Percentiles rank a stretch among this genome's conserved stretches.
These are phyloP conservation scores for Uromyces viciae-fabae DNA, from an alignment of 1,284 basidiomycete genomes.

Conservation along the genomic window DNA sequence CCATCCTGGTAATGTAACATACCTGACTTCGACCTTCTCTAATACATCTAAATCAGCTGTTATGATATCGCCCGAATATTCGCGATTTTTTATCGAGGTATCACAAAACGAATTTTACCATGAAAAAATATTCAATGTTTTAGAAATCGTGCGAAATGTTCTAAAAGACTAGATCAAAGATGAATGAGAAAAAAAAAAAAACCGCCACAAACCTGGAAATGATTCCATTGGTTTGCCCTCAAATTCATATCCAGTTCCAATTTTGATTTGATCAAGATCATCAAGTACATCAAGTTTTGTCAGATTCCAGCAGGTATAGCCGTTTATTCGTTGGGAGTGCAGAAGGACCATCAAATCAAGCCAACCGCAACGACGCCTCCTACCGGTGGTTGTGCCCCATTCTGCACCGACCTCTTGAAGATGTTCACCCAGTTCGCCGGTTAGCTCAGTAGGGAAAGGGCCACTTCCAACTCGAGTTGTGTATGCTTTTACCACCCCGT, in stretches of 20 bases:
- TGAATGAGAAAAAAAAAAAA: neutral
- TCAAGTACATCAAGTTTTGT: constrained; percentile 56
- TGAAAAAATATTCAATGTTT: no score
- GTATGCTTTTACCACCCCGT: constrained; percentile 56
- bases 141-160: no score
- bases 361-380: constrained; percentile 55
- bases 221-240: constrained; percentile 54
- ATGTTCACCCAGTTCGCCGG: constrained; percentile 53
- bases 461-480: constrained; percentile 55
- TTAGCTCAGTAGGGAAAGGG: constrained; percentile 56
- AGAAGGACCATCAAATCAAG: constrained; percentile 55
- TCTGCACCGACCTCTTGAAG: constrained; percentile 56
- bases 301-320: constrained; percentile 55
- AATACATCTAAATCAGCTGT: constrained; percentile 79
- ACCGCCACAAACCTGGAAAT: constrained; percentile 50
- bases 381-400: constrained; percentile 55
- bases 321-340: constrained; percentile 56
- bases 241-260: constrained; percentile 52
- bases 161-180: no score
- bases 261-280: constrained; percentile 54
- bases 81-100: neutral
- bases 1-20: constrained; percentile 91
- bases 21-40: constrained; percentile 76
- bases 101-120: no score
- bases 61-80: no score